phyloP scores from a whole-genome alignment of 129 eudicot genomes.

The Kitagawia praeruptora region DNA sequence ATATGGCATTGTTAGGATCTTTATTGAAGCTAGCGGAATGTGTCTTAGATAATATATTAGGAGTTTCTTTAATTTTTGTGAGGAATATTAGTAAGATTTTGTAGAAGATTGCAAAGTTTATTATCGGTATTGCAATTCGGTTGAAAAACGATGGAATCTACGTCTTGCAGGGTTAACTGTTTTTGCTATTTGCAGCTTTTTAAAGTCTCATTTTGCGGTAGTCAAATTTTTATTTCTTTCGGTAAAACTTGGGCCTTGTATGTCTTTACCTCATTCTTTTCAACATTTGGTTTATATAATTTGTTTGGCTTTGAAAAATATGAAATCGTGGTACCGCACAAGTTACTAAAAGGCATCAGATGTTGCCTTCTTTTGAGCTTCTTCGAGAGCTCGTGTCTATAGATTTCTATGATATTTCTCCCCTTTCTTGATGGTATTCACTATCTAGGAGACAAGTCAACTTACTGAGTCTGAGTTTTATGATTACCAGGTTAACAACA shows the following conservation, averaged over 20 bases:
- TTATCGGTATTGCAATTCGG: background rate
- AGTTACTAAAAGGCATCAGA: background rate
- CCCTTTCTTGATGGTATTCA: background rate
- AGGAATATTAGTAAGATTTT: no score
- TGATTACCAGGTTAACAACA: slow-evolving; percentile 42
- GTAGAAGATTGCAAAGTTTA: background rate
- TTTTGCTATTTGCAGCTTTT: no score
- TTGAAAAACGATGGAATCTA: background rate
- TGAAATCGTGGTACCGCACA: background rate
- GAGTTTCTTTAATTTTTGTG: no score
- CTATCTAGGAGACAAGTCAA: background rate
- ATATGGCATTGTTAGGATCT: no score
- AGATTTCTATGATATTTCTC: background rate
- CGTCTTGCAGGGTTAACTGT: background rate
- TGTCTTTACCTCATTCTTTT: no score
- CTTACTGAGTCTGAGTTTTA: background rate
- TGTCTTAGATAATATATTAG: no score
- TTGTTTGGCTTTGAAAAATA: background rate
- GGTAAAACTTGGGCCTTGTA: background rate
- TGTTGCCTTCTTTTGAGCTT: background rate
- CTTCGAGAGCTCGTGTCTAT: background rate
- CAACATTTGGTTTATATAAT: background rate
- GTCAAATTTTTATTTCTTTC: no score
- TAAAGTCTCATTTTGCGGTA: no score
- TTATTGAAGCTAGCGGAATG: no score